A percentile compares a stretch with the other conserved stretches of the same genome.
Evolutionary conservation across 2,329 filamentous ascomycete genomes (phyloP).

Genomic region (Akanthomyces dipterigenus): DNA sequence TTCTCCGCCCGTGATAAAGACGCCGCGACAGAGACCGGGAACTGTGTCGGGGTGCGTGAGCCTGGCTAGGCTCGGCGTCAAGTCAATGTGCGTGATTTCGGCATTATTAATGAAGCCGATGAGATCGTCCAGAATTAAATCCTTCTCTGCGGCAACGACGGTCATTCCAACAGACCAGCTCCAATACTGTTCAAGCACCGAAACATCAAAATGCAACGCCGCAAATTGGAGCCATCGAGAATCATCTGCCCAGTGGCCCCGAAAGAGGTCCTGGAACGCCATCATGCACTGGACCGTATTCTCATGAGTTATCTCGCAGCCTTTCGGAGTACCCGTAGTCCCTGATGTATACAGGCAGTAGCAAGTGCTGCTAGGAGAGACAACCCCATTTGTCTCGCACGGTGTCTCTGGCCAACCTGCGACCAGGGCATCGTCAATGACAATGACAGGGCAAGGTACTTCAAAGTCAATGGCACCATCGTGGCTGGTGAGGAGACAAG

Average conservation of each 20-base stretch:
- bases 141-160: constrained; percentile 73
- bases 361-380: constrained; percentile 50
- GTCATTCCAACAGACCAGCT: constrained; percentile 88
- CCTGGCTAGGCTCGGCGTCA: constrained; percentile 81
- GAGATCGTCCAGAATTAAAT: constrained; percentile 80
- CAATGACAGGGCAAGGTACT: constrained; percentile 25
- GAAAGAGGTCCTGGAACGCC: constrained; percentile 74
- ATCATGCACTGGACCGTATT: constrained; percentile 88
- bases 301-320: constrained; percentile 80
- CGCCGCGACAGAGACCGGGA: constrained; percentile 69
- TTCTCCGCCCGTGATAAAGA: constrained; percentile 92
- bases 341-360: constrained; percentile 87
- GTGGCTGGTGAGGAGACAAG: constrained; percentile 52
- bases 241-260: constrained; percentile 60
- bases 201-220: constrained; percentile 91
- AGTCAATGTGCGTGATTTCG: constrained; percentile 80
- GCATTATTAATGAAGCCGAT: constrained; percentile 63
- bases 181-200: constrained; percentile 90
- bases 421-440: constrained; percentile 27
- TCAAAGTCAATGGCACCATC: constrained; percentile 26
- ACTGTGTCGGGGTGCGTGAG: constrained; percentile 74
- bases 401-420: constrained; percentile 15
- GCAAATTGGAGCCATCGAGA: constrained; percentile 91
- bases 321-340: constrained; percentile 80
- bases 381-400: constrained; percentile 10